phyloP scores from a whole-genome alignment of 345 rosid species.

The Brassica carinata region DNA sequence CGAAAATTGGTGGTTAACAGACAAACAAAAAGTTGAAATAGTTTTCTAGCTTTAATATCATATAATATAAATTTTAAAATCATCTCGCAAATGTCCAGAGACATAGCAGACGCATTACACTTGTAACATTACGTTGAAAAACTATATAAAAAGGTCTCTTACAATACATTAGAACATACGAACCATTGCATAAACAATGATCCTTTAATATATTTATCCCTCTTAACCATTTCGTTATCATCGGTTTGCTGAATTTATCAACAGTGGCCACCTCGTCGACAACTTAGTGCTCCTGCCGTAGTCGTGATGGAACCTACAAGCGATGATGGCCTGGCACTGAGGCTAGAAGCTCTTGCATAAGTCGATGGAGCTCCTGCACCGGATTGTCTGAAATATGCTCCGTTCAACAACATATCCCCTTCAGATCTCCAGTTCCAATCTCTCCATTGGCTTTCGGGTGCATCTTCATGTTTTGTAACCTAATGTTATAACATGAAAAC shows the following conservation, averaged over 20 bases:
- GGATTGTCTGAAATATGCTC: constrained; percentile 65
- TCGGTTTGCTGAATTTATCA: constrained; percentile 14
- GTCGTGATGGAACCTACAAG: constrained; percentile 63
- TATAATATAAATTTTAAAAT: not conserved
- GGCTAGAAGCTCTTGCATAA: constrained; percentile 72
- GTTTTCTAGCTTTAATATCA: not conserved
- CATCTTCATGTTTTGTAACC: constrained; percentile 83
- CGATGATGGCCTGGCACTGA: constrained; percentile 71
- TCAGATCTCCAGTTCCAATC: constrained; percentile 79
- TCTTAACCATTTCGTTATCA: constrained; percentile 1
- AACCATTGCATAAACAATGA: constrained; percentile 27
- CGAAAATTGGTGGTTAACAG: not conserved
- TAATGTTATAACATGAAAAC: constrained; percentile 9
- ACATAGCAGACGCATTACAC: constrained; percentile 37
- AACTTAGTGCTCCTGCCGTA: constrained; percentile 61
- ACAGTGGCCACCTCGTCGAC: constrained; percentile 60
- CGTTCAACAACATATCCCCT: constrained; percentile 71
- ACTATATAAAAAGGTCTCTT: not conserved
- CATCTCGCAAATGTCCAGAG: constrained; percentile 35
- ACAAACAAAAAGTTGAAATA: not conserved
- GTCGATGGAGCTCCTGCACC: constrained; percentile 57
- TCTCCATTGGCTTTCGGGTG: constrained; percentile 63
- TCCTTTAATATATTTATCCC: not conserved
- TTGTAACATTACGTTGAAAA: not conserved
- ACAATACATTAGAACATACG: constrained; percentile 13